Base-by-base conservation (phyloP, 2,329 filamentous ascomycete species). In the Ascochyta fabae region DNA sequence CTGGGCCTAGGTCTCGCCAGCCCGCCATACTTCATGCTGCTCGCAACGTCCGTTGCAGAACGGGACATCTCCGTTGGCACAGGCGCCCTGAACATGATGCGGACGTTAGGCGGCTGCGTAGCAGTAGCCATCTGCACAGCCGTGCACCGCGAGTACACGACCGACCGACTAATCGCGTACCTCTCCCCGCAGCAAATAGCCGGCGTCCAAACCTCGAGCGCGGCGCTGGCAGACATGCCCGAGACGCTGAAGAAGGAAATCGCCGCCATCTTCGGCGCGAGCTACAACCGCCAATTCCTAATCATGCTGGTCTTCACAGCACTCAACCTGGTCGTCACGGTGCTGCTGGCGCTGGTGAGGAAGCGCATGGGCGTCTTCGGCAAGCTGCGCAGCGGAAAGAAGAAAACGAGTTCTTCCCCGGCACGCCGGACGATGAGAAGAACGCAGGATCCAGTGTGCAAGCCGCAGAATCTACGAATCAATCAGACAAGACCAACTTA, bases 231-330 rank as follows among this genome's bases (percentile, higher is more conserved):
- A 19, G 39, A 53, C 3, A 42, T 74, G 24, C 61, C 69, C 10
- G 51, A 59, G 9, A 57, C 59, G 3, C 31, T 52, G 12, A 59
- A 56, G 34, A 40, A 51, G 19, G 40, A 59, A 19, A 36, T 73
- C 4, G 68, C 68, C 12, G n/a, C 35, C n/a, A 53, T 70, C 0
- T 72, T 72, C 50, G 70, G 69, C 2, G 48, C 47, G 15, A 72
- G 69, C 39, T 73, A 72, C 40, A 72, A 73, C 40, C 66, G 55
- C 45, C 70, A 73, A 40, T 72, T 71, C 42, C 62, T 69, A 16
- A 64, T 70, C 19, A 65, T 70, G 60, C 34, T 72, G 2, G 70
- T 60, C 3, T 71, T 72, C 31, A 52, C 66, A 1, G 56, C 56
- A 2, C 39, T 69, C 33, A 72, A 71, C 41, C 24, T 72, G 23